These are phyloP conservation scores for Zasmidium cellare DNA, from an alignment of 2,329 filamentous ascomycete genomes.

Conservation along the genomic window DNA sequence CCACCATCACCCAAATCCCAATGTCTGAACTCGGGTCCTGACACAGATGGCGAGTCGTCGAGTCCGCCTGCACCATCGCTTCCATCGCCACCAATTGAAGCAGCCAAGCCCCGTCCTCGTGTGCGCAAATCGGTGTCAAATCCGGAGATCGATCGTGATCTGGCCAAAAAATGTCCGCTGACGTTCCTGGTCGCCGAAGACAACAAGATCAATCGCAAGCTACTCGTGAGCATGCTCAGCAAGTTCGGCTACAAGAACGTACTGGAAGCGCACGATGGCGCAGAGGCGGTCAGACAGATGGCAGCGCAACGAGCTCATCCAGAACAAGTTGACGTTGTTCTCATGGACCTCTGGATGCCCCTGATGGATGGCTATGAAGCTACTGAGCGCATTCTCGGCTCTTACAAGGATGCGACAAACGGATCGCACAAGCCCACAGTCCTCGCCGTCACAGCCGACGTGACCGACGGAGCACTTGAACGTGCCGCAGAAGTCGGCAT, in stretches of 20 bases:
- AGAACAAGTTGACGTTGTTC: conserved; percentile 59
- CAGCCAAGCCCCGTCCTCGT: conserved; percentile 5
- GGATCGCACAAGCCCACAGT: conserved; percentile 42
- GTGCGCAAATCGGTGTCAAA: conserved; percentile 27
- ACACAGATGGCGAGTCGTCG: conserved; percentile 2
- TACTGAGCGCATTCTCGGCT: conserved; percentile 58
- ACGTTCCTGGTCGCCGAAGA: conserved; percentile 72
- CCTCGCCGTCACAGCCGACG: conserved; percentile 66
- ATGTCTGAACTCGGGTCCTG: background rate
- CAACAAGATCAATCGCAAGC: conserved; percentile 69
- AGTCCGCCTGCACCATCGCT: conserved; percentile 18
- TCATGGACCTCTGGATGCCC: conserved; percentile 80
- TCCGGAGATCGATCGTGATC: conserved; percentile 52
- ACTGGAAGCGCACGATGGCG: conserved; percentile 66
- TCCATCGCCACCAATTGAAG: conserved; percentile 11
- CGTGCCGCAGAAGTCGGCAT: conserved; percentile 63
- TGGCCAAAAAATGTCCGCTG: conserved; percentile 62
- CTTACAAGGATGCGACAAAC: background rate
- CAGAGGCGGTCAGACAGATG: conserved; percentile 66
- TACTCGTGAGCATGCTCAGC: conserved; percentile 65
- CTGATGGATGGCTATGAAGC: conserved; percentile 72
- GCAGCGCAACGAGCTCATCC: conserved; percentile 27
- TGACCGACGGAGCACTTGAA: conserved; percentile 63
- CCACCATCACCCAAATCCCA: conserved; percentile 21
- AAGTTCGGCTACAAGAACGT: conserved; percentile 67